A percentile compares a stretch with the other conserved stretches of the same genome.
These are phyloP conservation scores for Scheffersomyces parashehatae DNA, from an alignment of 1,139 yeast genomes.

Conservation along the genomic window DNA sequence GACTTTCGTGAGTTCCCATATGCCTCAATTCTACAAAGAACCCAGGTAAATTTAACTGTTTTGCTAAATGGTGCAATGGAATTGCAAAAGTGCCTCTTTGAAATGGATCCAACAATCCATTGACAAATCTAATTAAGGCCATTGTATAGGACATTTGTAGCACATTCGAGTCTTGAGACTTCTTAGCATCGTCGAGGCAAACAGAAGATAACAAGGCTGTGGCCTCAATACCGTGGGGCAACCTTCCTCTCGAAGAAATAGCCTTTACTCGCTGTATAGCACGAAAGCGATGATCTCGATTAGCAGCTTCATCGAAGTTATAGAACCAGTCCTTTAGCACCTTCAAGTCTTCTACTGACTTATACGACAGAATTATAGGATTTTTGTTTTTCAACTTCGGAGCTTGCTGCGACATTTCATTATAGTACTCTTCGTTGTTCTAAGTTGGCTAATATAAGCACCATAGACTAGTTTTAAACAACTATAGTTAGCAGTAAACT, in stretches of 20 bases:
- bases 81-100: slow-evolving; percentile 80
- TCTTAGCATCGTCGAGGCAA: slow-evolving; percentile 22
- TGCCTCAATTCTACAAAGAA: slow-evolving; percentile 90
- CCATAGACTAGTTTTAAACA: no score
- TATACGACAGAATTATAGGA: slow-evolving; percentile 61
- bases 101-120: slow-evolving; percentile 84
- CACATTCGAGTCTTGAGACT: slow-evolving; percentile 23
- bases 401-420: not conserved
- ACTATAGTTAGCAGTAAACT: no score
- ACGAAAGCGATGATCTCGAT: slow-evolving; percentile 23
- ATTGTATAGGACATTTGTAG: slow-evolving; percentile 63
- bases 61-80: slow-evolving; percentile 77
- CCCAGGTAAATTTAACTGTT: slow-evolving; percentile 66
- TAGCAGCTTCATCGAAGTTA: slow-evolving; percentile 22
- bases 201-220: slow-evolving; percentile 66
- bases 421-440: no score
- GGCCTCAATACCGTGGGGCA: slow-evolving; percentile 52
- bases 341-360: slow-evolving; percentile 48
- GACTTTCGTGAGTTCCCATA: slow-evolving; percentile 83
- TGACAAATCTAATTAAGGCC: slow-evolving; percentile 85
- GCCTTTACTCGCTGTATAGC: slow-evolving; percentile 51
- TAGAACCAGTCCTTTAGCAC: slow-evolving; percentile 62
- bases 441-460: no score
- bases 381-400: slow-evolving; percentile 16
- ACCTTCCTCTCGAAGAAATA: slow-evolving; percentile 36